Conservation (phyloP, 306 rosid genomes). For the Sophora flavescens region DNA sequence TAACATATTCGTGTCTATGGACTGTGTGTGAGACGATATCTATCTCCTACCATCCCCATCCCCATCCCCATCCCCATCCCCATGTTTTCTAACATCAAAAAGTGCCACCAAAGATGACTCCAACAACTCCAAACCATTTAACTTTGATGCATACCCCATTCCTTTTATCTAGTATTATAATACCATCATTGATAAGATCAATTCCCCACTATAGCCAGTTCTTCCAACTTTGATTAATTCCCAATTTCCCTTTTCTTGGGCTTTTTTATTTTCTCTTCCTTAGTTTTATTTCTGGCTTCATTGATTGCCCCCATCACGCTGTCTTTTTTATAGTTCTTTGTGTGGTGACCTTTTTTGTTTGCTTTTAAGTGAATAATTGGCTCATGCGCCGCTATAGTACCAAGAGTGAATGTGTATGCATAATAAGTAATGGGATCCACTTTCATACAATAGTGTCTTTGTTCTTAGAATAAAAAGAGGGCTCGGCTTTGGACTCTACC, state of each 20-base stretch:
- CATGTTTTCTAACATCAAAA: constrained; percentile 48
- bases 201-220: constrained; percentile 28
- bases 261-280: constrained; percentile 7
- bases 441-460: constrained; percentile 24
- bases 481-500: background rate
- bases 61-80: no score
- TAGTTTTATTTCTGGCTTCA: constrained; percentile 43
- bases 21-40: constrained; percentile 39
- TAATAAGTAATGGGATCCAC: constrained; percentile 50
- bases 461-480: constrained; percentile 20
- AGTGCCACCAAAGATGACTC: constrained; percentile 39
- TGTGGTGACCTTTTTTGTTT: constrained; percentile 58
- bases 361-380: constrained; percentile 52
- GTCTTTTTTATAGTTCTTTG: constrained; percentile 47
- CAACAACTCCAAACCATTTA: constrained; percentile 42
- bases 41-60: no score
- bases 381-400: constrained; percentile 61
- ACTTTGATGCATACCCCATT: constrained; percentile 43
- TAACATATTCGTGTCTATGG: constrained; percentile 54
- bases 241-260: constrained; percentile 29
- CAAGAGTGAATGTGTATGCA: constrained; percentile 31
- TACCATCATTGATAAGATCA: constrained; percentile 48
- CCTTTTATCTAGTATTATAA: constrained; percentile 39
- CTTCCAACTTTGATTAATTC: constrained; percentile 38
- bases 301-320: constrained; percentile 57